These are phyloP conservation scores for Xenoacremonium recifei DNA, from an alignment of 2,329 filamentous ascomycete species.

Conservation along the genomic window DNA sequence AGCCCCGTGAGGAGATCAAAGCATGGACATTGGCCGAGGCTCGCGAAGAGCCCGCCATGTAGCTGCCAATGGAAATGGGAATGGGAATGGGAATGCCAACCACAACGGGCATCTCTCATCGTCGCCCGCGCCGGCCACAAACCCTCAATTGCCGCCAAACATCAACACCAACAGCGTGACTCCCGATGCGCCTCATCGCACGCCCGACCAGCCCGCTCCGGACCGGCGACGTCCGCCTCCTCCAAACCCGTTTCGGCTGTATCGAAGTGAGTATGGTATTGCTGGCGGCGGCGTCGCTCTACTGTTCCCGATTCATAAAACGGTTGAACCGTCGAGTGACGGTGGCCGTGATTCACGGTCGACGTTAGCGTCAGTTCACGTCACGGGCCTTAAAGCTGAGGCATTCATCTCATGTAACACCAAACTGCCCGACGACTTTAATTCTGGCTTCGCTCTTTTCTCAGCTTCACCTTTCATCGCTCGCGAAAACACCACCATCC, in stretches of 20 bases:
- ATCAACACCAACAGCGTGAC: slow-evolving; percentile 16
- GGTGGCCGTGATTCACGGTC: no score
- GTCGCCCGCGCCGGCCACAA: neutral
- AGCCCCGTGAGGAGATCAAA: no score
- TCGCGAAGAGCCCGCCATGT: slow-evolving; percentile 30
- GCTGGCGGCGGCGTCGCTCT: no score
- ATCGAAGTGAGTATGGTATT: slow-evolving; percentile 37
- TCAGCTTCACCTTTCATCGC: no score
- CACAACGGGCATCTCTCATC: slow-evolving; percentile 5
- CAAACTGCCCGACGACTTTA: no score
- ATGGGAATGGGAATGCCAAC: slow-evolving; percentile 9
- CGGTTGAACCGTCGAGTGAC: no score
- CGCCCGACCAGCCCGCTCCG: slow-evolving; percentile 26
- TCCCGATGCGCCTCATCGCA: slow-evolving; percentile 21
- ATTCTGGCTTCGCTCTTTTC: no score
- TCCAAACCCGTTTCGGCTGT: slow-evolving; percentile 36
- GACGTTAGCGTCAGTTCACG: no score
- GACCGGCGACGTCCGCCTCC: slow-evolving; percentile 26
- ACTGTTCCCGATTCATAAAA: no score
- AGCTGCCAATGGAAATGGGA: slow-evolving; percentile 14
- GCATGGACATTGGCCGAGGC: slow-evolving; percentile 30
- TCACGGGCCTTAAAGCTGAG: no score
- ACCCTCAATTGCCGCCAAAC: slow-evolving; percentile 1
- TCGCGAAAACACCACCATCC: no score
- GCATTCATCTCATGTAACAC: no score